These are phyloP conservation scores for Heritiera fomes DNA, from an alignment of 345 rosid species.

Conservation along the genomic window DNA sequence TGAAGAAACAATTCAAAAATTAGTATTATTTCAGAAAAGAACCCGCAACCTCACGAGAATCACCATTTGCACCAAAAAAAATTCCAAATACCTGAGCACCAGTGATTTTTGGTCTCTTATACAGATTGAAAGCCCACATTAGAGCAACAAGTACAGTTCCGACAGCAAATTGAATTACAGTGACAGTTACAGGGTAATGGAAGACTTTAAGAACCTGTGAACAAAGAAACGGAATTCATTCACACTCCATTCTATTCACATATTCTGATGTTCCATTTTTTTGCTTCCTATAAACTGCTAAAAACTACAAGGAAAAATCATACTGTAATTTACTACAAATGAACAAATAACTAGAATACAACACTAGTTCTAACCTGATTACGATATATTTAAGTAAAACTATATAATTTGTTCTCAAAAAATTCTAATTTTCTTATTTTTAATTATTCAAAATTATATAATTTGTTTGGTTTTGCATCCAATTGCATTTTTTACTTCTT, in stretches of 20 bases:
- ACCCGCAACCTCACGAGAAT: not conserved
- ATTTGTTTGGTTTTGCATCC: not conserved
- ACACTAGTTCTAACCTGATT: not conserved
- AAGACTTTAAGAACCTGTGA: constrained; percentile 82
- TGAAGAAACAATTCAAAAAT: constrained; percentile 16
- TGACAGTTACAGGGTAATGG: constrained; percentile 73
- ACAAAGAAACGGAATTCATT: constrained; percentile 18
- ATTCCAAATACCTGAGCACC: constrained; percentile 50
- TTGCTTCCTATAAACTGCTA: not conserved
- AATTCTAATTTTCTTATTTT: not conserved
- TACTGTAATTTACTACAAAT: not conserved
- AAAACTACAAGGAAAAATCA: not conserved
- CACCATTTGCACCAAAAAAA: not conserved
- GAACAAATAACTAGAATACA: not conserved
- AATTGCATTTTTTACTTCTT: not conserved
- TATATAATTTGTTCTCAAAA: not conserved
- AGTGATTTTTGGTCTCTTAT: constrained; percentile 74
- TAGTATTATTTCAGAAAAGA: constrained; percentile 17
- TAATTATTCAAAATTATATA: not conserved
- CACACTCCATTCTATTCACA: constrained; percentile 6
- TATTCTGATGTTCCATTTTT: not conserved
- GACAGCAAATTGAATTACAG: constrained; percentile 72
- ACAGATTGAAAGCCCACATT: constrained; percentile 84
- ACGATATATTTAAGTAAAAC: not conserved
- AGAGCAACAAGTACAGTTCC: constrained; percentile 68